Base-by-base conservation (phyloP, 2,329 filamentous ascomycete species). In the Xenoacremonium recifei region DNA sequence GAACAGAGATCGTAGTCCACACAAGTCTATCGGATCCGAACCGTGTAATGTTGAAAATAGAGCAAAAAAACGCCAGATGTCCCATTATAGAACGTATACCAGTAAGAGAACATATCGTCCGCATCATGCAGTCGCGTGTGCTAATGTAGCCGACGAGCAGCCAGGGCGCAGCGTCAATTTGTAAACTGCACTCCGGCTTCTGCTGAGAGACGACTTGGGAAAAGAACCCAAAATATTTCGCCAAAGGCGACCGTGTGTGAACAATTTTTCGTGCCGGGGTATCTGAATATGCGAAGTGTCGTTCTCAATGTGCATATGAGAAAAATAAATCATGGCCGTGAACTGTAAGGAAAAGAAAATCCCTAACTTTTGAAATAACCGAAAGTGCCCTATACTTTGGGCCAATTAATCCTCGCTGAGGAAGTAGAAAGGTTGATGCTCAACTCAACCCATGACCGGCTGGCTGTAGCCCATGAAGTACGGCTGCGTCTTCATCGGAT, bases 381-480 rank as follows among this genome's bases (percentile, higher is more conserved):
- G 21, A 49, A 42, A 35, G 34, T 44, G 36, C 49, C 50, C 38
- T 19, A 39, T n/a, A n/a, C 39, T 33, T 6, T 29, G 37, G 48
- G 45, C 45, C 48, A 44, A 57, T 59, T 54, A 48, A 40, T 46
- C 16, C 17, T 13, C n/a, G 19, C 30, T 18, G 33, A 39, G 35
- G 36, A 37, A n/a, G 39, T 40, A 20, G 41, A 32, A 42, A 31
- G n/a, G 27, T 39, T 49, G 48, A 53, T 46, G 41, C 37, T 46
- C 45, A 40, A 19, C 38, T 68, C 58, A 78, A 39, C 77, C 77
- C 60, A 80, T 72, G 13, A 81, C 77, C 12, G 77, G 64, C 56
- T 80, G 78, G 20, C 72, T 69, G 42, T 77, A 80, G 31, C 60
- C 63, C 36, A 67, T 61, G 45, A 80, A 76, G 58, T 79, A 80